Base-by-base conservation (phyloP, 768 basidiomycete genomes). In the Xerocomellus chrysenteron region DNA sequence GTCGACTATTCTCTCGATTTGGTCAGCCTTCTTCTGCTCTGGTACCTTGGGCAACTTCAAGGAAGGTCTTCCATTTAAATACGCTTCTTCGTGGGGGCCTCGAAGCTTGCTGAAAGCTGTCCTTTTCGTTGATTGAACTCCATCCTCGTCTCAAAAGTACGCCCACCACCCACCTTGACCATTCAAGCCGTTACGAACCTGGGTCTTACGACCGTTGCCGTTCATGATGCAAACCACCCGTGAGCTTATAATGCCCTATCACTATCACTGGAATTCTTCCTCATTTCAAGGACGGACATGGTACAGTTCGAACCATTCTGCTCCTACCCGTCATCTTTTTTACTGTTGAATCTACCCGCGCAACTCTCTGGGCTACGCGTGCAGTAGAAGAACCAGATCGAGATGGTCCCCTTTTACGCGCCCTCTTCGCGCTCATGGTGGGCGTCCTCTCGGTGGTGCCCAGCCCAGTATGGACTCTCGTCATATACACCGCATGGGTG, bases 261-360 rank as follows among this genome's bases (percentile, higher is more conserved):
- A 32, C 9, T 32, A 10, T 32, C 30, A 32, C 30, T 2, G 30
- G 9, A 13, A 14, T 35, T 35, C 55, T 35, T 35, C 55, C 5
- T 50, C 37, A 21, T 19, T 26, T 32, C 26, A 13, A 11, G 21
- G 3, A 46, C 13, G 3, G 50, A 50, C 41, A 16, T 21, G 14
- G 14, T 8, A 17, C 5, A 62, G 65, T 64, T 8, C 54, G 41
- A 19, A 42, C 24, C 12, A 12, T 58, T 35, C 28, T 68, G 4
- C 49, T 65, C 2, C 0, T 68, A 1, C 56, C 59, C 0, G 10
- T 55, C 21, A 21, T 21, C 0, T 69, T 69, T 19, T 0, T 68
- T 0, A 43, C 41, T 0, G 32, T 70, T 16, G 68, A 69, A 3
- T 24, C 8, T 0, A 28, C 52, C 0, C 52, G 68, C 0, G 11